Percentiles rank a stretch among this genome's conserved stretches.
phyloP scores from a whole-genome alignment of 768 basidiomycete species.

The Mycena galopus region DNA sequence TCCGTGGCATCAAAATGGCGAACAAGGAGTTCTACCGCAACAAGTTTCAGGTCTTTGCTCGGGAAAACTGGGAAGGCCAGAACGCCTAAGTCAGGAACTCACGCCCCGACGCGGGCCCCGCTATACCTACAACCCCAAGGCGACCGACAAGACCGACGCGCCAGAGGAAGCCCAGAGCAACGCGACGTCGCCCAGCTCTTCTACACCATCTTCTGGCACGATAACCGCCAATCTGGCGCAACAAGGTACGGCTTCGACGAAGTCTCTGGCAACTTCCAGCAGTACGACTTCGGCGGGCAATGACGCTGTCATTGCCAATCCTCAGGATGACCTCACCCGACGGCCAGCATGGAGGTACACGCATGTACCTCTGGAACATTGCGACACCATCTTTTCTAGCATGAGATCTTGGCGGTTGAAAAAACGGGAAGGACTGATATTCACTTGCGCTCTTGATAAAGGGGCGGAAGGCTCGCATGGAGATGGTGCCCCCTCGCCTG shows the following conservation, averaged over 20 bases:
- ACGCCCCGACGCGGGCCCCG: slow-evolving; percentile 77
- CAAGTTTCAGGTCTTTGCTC: slow-evolving; percentile 79
- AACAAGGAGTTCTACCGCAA: slow-evolving; percentile 63
- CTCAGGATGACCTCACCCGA: slow-evolving; percentile 93
- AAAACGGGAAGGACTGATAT: neutral
- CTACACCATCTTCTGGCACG: slow-evolving; percentile 63
- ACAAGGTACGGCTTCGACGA: slow-evolving; percentile 92
- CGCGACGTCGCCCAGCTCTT: slow-evolving; percentile 87
- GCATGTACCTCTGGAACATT: slow-evolving; percentile 98
- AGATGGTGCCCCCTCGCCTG: neutral
- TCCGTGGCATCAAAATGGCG: slow-evolving; percentile 41
- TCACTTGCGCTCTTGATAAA: neutral
- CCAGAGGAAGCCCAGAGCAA: slow-evolving; percentile 83
- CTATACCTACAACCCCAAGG: slow-evolving; percentile 80
- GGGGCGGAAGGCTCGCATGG: neutral
- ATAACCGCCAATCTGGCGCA: slow-evolving; percentile 16
- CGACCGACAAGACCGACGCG: slow-evolving; percentile 67
- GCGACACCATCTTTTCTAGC: slow-evolving; percentile 46
- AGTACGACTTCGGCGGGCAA: slow-evolving; percentile 93
- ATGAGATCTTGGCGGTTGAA: neutral
- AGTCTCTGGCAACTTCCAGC: slow-evolving; percentile 95
- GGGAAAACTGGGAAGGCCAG: slow-evolving; percentile 91
- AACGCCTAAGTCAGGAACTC: slow-evolving; percentile 78
- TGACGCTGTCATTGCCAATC: slow-evolving; percentile 94
- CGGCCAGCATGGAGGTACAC: slow-evolving; percentile 90